phyloP scores from a whole-genome alignment of 2,329 filamentous ascomycete genomes.

The Neonectria faginata region DNA sequence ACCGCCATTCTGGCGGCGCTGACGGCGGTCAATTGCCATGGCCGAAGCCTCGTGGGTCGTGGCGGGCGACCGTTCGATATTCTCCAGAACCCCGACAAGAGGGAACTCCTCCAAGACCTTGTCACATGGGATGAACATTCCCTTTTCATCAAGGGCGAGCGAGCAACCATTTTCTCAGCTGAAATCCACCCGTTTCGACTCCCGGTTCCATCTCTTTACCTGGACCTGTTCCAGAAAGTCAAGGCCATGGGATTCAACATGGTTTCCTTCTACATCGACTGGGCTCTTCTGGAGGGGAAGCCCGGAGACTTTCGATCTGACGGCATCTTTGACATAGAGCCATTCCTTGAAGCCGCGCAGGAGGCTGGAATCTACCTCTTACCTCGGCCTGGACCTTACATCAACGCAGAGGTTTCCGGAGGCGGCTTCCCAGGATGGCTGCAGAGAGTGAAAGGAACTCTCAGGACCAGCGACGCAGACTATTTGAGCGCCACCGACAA shows the following conservation, averaged over 20 bases:
- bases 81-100: conserved; percentile 39
- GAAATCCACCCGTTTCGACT: conserved; percentile 77
- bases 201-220: conserved; percentile 62
- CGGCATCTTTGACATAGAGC: conserved; percentile 77
- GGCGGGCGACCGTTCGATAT: conserved; percentile 37
- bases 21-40: conserved; percentile 20
- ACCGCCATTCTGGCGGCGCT: conserved; percentile 18
- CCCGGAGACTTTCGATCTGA: conserved; percentile 76
- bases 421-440: conserved; percentile 88
- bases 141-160: conserved; percentile 75
- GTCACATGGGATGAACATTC: conserved; percentile 81
- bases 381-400: conserved; percentile 78
- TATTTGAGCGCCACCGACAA: conserved; percentile 76
- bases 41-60: conserved; percentile 31
- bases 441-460: conserved; percentile 71
- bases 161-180: conserved; percentile 77
- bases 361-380: conserved; percentile 82
- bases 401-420: conserved; percentile 81
- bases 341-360: conserved; percentile 80
- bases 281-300: conserved; percentile 81
- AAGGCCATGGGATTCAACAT: conserved; percentile 83
- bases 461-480: conserved; percentile 71
- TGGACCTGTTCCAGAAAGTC: conserved; percentile 85
- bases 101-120: conserved; percentile 49
- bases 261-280: conserved; percentile 83